phyloP scores from a whole-genome alignment of 495 filamentous ascomycete genomes.

The Neurospora sp. region DNA sequence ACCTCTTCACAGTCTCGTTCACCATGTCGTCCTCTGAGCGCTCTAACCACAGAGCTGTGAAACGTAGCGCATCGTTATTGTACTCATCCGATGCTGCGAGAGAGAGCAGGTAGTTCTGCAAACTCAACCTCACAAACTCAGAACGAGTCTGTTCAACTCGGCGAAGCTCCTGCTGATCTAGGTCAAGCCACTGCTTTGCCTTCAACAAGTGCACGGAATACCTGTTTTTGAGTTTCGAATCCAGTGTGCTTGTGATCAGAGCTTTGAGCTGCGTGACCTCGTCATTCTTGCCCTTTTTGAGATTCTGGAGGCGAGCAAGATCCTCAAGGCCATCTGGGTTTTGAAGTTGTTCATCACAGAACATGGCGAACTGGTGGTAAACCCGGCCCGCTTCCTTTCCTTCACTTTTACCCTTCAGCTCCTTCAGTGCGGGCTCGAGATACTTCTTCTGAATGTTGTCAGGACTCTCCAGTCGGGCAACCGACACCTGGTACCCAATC shows the following conservation, averaged over 20 bases:
- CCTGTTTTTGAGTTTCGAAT: slow-evolving; percentile 27
- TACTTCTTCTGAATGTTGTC: slow-evolving; percentile 80
- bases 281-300: slow-evolving; percentile 69
- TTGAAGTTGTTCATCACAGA: slow-evolving; percentile 87
- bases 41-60: slow-evolving; percentile 90
- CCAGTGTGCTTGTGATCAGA: slow-evolving; percentile 29
- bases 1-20: slow-evolving; percentile 62
- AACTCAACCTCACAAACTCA: slow-evolving; percentile 70
- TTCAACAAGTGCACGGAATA: slow-evolving; percentile 40
- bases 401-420: slow-evolving; percentile 57
- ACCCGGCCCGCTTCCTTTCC: slow-evolving; percentile 75
- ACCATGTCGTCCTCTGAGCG: slow-evolving; percentile 58
- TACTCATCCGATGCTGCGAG: slow-evolving; percentile 75
- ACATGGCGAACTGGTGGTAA: slow-evolving; percentile 87
- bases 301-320: slow-evolving; percentile 64
- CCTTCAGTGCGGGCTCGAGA: slow-evolving; percentile 69
- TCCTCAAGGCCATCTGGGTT: slow-evolving; percentile 79
- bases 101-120: slow-evolving; percentile 90
- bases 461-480: slow-evolving; percentile 86
- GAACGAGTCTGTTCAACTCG: slow-evolving; percentile 63
- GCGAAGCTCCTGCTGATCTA: slow-evolving; percentile 81
- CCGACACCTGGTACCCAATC: slow-evolving; percentile 77
- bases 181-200: slow-evolving; percentile 76
- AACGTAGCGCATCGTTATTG: slow-evolving; percentile 84
- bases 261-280: slow-evolving; percentile 62